These are phyloP conservation scores for Candida manassasensis DNA, from an alignment of 805 yeast species.

Conservation along the genomic window DNA sequence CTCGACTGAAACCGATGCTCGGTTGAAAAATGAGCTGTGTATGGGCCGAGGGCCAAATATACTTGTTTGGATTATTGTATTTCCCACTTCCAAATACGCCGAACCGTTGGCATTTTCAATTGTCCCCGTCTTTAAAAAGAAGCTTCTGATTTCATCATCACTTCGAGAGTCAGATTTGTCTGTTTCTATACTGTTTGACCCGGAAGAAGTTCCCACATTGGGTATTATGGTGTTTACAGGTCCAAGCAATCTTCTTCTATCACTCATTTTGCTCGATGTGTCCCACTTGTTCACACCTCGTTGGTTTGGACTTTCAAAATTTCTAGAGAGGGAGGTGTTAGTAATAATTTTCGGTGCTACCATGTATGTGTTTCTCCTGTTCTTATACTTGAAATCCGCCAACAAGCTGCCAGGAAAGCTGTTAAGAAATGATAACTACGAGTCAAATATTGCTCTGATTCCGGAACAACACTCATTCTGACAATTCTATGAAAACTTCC, in stretches of 20 bases:
- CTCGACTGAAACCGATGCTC: conserved; percentile 62
- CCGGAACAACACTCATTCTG: too few species aligned
- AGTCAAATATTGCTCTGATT: too few species aligned
- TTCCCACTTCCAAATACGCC: conserved; percentile 66
- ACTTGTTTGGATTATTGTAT: conserved; percentile 58
- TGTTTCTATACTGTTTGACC: neutral
- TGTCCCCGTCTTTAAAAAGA: conserved; percentile 61
- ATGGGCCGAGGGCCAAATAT: conserved; percentile 90
- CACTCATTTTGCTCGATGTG: too few species aligned
- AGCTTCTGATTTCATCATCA: conserved; percentile 27
- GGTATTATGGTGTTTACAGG: conserved; percentile 59
- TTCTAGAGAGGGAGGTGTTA: too few species aligned
- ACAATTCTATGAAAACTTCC: too few species aligned
- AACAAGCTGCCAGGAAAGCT: too few species aligned
- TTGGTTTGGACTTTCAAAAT: too few species aligned
- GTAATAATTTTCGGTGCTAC: too few species aligned
- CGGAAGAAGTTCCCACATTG: conserved; percentile 11
- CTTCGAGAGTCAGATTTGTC: conserved; percentile 4
- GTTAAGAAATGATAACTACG: too few species aligned
- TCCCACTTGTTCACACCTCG: too few species aligned
- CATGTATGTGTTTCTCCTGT: too few species aligned
- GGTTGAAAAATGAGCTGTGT: conserved; percentile 63
- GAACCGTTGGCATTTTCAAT: conserved; percentile 78
- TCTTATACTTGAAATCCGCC: too few species aligned
- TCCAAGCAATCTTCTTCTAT: conserved; percentile 83